Evolutionary conservation across 140 eudicot species (phyloP).

Genomic region (Cichorium intybus): DNA sequence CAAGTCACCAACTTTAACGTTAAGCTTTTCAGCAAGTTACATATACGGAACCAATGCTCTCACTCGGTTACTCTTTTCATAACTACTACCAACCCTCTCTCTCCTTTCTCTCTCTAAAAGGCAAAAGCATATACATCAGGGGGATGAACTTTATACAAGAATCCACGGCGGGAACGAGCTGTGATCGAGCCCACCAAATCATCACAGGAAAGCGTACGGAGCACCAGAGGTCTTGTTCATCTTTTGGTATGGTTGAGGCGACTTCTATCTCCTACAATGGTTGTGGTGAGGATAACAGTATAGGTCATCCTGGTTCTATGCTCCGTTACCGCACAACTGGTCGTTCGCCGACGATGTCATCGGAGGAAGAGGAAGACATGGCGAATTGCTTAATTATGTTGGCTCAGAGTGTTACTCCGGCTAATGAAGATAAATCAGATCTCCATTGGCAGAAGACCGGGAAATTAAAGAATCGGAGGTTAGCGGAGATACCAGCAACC

Average conservation of each 20-base stretch:
- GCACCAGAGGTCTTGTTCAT: conserved; percentile 35
- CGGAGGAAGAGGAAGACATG: conserved; percentile 73
- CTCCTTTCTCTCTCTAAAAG: background rate
- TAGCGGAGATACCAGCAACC: conserved; percentile 30
- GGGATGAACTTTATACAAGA: conserved; percentile 19
- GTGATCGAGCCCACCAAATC: conserved; percentile 29
- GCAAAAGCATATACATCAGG: background rate
- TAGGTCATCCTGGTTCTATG: background rate
- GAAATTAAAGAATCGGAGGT: conserved; percentile 19
- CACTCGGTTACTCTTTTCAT: conserved; percentile 27
- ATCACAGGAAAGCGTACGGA: conserved; percentile 50
- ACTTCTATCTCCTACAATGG: conserved; percentile 27
- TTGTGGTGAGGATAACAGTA: conserved; percentile 10
- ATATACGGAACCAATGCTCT: conserved; percentile 20
- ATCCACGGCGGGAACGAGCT: background rate
- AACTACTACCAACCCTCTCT: conserved; percentile 12
- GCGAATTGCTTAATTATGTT: conserved; percentile 78
- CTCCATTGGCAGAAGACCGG: conserved; percentile 3
- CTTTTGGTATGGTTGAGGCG: conserved; percentile 22
- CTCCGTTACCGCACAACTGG: background rate
- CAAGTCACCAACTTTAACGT: background rate
- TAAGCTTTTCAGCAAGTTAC: conserved; percentile 9
- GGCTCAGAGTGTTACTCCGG: conserved; percentile 41
- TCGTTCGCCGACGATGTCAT: conserved; percentile 27
- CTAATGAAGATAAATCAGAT: conserved; percentile 3